Evolutionary conservation across 2,329 filamentous ascomycete species (phyloP), one percentile per base, ranked within the genome.

Genomic region (Pleomassaria siparia): DNA sequence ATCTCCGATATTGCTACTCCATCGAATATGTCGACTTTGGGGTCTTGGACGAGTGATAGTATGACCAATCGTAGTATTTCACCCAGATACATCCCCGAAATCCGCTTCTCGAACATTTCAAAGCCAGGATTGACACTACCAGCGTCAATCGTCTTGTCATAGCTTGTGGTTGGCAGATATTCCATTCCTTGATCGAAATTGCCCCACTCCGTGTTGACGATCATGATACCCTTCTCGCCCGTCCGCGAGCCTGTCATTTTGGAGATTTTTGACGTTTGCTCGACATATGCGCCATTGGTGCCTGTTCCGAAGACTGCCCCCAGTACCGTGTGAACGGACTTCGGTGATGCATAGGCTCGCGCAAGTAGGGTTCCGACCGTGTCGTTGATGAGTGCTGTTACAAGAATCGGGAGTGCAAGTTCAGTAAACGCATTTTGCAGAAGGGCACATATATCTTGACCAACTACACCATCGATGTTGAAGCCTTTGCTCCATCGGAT

Each of bases 401-500:
- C 91, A 63, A 85, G 87, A 50, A 96, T 89, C 1, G 91, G 91
- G 3, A 96, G 81, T 46, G 82, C 77, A 36, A 95, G 81, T 47
- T 82, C 82, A 73, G 96, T 89, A 59, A 96, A 90, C 71, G 95
- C 91, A 18, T 76, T 76, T 73, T 96, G 91, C 32, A 96, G 79
- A 50, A 96, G 76, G 32, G 83, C 84, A 69, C 91, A 96, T 28
- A 96, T 89, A 70, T 96, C 91, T 72, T 95, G 86, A 57, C 91
- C 91, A 47, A 96, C 72, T 2, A 89, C 88, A 66, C 96, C 91
- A 11, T 84, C 81, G 56, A 96, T 96, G 68, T 96, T 88, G 68
- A 95, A 96, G 40, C 91, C 91, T 76, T 96, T 96, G 46, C 91
- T 96, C 91, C 92, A 96, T 56, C 91, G 84, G 69, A 96, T 91